phyloP scores from a whole-genome alignment of 139 green algal species.

The Mychonastes homosphaera region DNA sequence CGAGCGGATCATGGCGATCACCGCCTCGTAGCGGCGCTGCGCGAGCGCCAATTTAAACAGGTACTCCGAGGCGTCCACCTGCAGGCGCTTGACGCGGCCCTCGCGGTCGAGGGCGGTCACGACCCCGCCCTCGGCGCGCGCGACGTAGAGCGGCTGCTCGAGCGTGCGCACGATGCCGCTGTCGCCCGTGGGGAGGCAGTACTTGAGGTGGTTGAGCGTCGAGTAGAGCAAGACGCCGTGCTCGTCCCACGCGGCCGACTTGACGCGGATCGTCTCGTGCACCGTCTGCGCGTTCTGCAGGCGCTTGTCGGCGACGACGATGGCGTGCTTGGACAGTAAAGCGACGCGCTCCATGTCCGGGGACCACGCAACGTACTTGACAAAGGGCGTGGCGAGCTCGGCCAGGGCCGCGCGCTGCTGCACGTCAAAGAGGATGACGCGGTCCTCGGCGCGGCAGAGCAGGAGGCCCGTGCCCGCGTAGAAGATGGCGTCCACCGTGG shows the following conservation, averaged over 20 bases:
- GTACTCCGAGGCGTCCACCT: slow-evolving; percentile 93
- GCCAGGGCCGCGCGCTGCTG: slow-evolving; percentile 81
- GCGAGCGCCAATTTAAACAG: slow-evolving; percentile 97
- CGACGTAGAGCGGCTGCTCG: slow-evolving; percentile 93
- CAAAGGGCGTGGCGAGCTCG: slow-evolving; percentile 78
- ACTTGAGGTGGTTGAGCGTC: slow-evolving; percentile 99
- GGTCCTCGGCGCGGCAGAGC: slow-evolving; percentile 90
- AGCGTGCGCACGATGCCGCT: slow-evolving; percentile 95
- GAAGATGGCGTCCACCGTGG: slow-evolving; percentile 85
- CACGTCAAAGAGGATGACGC: slow-evolving; percentile 93
- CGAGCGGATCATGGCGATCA: slow-evolving; percentile 86
- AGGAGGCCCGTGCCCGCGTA: slow-evolving; percentile 93
- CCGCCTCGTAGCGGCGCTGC: slow-evolving; percentile 85
- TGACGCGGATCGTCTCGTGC: slow-evolving; percentile 78
- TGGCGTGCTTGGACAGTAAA: slow-evolving; percentile 93
- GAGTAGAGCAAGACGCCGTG: slow-evolving; percentile 95
- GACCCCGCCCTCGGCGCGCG: slow-evolving; percentile 43
- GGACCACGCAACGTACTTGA: slow-evolving; percentile 99
- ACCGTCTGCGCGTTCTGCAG: slow-evolving; percentile 77
- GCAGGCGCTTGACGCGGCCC: slow-evolving; percentile 78
- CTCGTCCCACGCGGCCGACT: slow-evolving; percentile 88
- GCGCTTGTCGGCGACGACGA: slow-evolving; percentile 91
- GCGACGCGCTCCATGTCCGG: slow-evolving; percentile 86
- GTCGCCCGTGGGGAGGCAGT: slow-evolving; percentile 97
- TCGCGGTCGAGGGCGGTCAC: slow-evolving; percentile 93